Evolutionary conservation across 768 basidiomycete species (phyloP).

Genomic region (Lentinula boryana): DNA sequence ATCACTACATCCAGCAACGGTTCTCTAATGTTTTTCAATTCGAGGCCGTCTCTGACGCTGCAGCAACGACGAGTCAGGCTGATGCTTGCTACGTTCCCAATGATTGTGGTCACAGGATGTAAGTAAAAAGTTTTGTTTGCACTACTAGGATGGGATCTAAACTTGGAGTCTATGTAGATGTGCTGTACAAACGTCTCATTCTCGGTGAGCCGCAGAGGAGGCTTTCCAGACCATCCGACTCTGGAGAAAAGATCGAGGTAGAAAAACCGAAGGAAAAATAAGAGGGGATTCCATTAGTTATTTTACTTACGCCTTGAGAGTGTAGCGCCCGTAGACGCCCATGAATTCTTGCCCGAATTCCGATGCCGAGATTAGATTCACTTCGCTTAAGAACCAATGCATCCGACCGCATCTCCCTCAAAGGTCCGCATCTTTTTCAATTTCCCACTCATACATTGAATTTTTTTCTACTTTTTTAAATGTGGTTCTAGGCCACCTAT

Average conservation of each 20-base stretch:
- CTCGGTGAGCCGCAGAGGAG: background rate
- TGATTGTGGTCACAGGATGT: slow-evolving; percentile 7
- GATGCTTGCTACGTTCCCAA: slow-evolving; percentile 3
- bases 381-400: slow-evolving; percentile 15
- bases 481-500: slow-evolving; percentile 39
- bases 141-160: background rate
- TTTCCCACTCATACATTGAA: slow-evolving; percentile 10
- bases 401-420: slow-evolving; percentile 35
- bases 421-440: slow-evolving; percentile 27
- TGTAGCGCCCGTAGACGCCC: too few relatives aligned
- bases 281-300: background rate
- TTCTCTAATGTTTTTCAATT: background rate
- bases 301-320: too few relatives aligned
- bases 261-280: background rate
- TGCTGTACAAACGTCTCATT: slow-evolving; percentile 4
- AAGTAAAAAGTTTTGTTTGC: background rate
- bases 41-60: background rate
- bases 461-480: background rate
- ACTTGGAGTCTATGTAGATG: background rate
- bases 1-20: too few relatives aligned
- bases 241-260: background rate
- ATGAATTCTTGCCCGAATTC: slow-evolving; percentile 3
- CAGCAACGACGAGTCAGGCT: slow-evolving; percentile 4
- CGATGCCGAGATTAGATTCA: slow-evolving; percentile 26
- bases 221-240: background rate